Percentiles rank a stretch among this genome's conserved stretches.
phyloP scores from a whole-genome alignment of 345 rosid genomes.

The Camelina hispida region DNA sequence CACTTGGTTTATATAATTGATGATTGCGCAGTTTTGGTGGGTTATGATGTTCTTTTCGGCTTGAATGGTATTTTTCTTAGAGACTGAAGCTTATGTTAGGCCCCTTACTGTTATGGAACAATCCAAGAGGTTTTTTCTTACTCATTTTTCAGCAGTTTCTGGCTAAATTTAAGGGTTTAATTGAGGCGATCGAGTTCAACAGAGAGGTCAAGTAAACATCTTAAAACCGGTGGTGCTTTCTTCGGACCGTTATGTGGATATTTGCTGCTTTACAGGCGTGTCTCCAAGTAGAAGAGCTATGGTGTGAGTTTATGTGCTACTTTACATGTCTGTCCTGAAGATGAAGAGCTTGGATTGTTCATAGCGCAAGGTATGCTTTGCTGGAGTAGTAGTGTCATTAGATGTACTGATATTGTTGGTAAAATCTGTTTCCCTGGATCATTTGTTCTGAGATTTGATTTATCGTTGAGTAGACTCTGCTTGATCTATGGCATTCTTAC shows the following conservation, averaged over 20 bases:
- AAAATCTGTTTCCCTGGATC: too few species aligned
- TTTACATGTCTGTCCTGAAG: slow-evolving; percentile 60
- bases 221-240: slow-evolving; percentile 38
- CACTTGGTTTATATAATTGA: slow-evolving; percentile 70
- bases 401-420: too few species aligned
- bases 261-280: slow-evolving; percentile 85
- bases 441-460: too few species aligned
- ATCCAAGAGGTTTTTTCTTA: slow-evolving; percentile 88
- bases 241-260: slow-evolving; percentile 86
- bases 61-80: slow-evolving; percentile 59
- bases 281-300: slow-evolving; percentile 21
- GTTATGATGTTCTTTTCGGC: slow-evolving; percentile 70
- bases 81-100: slow-evolving; percentile 59
- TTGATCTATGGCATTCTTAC: too few species aligned
- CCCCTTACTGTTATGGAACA: slow-evolving; percentile 93
- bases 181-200: slow-evolving; percentile 50
- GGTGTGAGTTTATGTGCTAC: slow-evolving; percentile 90
- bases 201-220: slow-evolving; percentile 61
- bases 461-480: too few species aligned
- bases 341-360: too few species aligned
- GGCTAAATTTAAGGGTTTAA: slow-evolving; percentile 49
- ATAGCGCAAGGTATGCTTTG: too few species aligned
- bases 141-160: slow-evolving; percentile 81
- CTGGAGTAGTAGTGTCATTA: too few species aligned
- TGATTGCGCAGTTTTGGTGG: slow-evolving; percentile 74